Evolutionary conservation across 257 asterid genomes (phyloP).

Genomic region (Catharanthus roseus): DNA sequence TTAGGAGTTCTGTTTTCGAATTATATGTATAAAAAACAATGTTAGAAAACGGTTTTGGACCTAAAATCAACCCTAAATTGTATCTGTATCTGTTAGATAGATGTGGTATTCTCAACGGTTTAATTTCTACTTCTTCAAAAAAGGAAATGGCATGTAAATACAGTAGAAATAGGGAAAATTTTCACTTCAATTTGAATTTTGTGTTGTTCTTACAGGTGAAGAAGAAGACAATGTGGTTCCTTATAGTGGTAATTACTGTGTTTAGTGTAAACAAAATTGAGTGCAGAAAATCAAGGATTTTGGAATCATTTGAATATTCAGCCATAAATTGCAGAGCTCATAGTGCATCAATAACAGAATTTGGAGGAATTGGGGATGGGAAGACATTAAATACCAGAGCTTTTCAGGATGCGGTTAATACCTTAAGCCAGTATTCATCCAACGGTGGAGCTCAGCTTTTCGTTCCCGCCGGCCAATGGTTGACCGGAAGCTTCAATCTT

Average conservation of each 20-base stretch:
- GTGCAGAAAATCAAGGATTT: constrained; percentile 33
- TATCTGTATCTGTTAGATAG: no score
- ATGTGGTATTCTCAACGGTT: no score
- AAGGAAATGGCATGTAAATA: no score
- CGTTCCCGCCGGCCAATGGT: constrained; percentile 86
- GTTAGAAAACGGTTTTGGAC: no score
- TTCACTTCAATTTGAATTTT: no score
- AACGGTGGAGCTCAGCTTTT: constrained; percentile 71
- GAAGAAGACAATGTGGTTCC: constrained; percentile 9
- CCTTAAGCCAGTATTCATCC: constrained; percentile 42
- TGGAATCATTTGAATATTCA: constrained; percentile 39
- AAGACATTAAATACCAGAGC: constrained; percentile 65
- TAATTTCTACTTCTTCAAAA: no score
- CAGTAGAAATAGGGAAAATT: no score
- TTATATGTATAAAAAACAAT: no score
- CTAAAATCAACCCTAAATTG: no score
- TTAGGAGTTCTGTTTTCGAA: no score
- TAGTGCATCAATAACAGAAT: constrained; percentile 71
- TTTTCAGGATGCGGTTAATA: constrained; percentile 55
- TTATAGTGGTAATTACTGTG: constrained; percentile 26
- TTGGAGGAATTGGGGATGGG: constrained; percentile 89
- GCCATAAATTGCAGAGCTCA: constrained; percentile 78
- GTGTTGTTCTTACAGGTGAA: constrained; percentile 22
- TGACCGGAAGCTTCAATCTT: constrained; percentile 80
- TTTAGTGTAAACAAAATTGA: constrained; percentile 25